Evolutionary conservation across 1,284 basidiomycete species (phyloP), one percentile per base, ranked within the genome.

Genomic region (Pseudomicrostroma phylloplanum): DNA sequence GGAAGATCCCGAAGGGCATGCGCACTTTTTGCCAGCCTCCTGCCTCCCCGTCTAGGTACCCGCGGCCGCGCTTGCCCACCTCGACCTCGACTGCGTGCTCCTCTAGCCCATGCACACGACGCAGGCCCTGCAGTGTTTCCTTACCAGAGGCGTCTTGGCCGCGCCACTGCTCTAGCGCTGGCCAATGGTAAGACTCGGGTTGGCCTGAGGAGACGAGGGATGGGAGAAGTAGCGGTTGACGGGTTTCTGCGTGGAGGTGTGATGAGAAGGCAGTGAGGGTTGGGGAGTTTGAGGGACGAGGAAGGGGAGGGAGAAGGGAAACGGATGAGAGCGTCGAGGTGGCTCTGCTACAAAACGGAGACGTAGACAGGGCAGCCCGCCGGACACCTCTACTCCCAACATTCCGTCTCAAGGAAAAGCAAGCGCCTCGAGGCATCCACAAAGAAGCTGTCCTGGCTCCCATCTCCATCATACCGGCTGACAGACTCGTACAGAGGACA

Each of bases 1-100:
- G 59, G 48, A 72, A 72, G 25, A 70, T 41, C 51, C 58, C 42
- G 48, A 72, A 70, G 1, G 70, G 68, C 64, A 72, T 65, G 58
- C 67, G 58, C 41, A 72, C 64, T 39, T 65, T 63, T 21, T 67
- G 63, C 70, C 70, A 70, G 40, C 63, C 58, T 40, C 61, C 26
- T 11, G 19, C n/a, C 9, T 36, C 30, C 30, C 30, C 30, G 36
- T 56, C 69, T n/a, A 64, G 66, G 53, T 72, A 72, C 49, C 70
- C 70, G 1, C 59, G 51, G 13, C 61, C 60, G 12, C 23, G 58
- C 12, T 64, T 61, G 13, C 49, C 43, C 12, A 60, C 39, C 30
- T 66, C 70, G 15, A 72, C 62, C 55, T 72, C 70, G 6, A 72
- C 67, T 4, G 65, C 60, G 43, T 64, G 15, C n/a, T 62, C 57